Conservation (phyloP, 148 eudicot species). For the Vaccinium corymbosum region DNA sequence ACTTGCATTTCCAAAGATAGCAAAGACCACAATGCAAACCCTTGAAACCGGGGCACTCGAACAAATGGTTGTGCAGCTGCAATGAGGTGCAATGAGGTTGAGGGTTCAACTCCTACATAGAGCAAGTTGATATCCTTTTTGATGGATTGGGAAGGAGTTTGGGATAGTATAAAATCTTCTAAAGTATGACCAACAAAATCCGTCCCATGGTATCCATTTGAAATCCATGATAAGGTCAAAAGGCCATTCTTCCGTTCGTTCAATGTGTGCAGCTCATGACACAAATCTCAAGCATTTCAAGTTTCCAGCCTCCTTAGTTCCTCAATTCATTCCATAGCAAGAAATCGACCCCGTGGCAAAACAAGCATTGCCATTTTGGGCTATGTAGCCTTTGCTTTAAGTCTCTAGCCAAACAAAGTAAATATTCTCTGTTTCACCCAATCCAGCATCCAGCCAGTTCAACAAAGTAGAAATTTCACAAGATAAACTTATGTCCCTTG, state of each 20-base stretch:
- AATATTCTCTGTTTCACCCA: not conserved
- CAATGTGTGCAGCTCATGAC: not conserved
- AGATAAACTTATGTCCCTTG: not conserved
- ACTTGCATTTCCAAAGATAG: not conserved
- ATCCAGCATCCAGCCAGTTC: not conserved
- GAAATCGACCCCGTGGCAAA: not conserved
- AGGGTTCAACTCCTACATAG: not conserved
- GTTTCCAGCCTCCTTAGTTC: not conserved
- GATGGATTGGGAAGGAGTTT: not conserved
- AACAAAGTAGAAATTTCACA: not conserved
- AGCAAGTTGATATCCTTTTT: not conserved
- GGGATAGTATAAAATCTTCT: not conserved
- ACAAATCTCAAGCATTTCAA: conserved; percentile 1
- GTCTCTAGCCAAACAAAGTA: not conserved
- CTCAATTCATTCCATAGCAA: not conserved
- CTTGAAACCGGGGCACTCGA: not conserved
- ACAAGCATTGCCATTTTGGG: not conserved
- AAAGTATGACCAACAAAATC: not conserved
- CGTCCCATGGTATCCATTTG: not conserved
- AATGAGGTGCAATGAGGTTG: not conserved
- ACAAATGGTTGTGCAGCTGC: not conserved
- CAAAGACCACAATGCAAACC: not conserved
- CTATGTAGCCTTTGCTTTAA: not conserved
- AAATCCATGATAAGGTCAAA: not conserved
- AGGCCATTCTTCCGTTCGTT: not conserved